Conservation (phyloP, 2,329 filamentous ascomycete species). For the Penicillium sp. region DNA sequence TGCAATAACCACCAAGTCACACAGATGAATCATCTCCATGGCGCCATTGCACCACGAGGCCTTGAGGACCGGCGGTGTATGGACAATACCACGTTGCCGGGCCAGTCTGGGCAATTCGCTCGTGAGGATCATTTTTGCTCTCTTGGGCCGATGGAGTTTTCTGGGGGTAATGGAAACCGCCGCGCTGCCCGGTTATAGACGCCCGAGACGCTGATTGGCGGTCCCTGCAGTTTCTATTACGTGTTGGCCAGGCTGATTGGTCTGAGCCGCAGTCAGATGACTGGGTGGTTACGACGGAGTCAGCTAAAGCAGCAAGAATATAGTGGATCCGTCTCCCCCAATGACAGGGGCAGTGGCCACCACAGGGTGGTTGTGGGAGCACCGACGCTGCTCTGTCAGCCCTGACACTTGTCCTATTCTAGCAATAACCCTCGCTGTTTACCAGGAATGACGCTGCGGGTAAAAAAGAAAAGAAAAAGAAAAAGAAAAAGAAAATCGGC, state of each 20-base stretch:
- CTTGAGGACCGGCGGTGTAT: no score
- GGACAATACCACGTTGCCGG: no score
- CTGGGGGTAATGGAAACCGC: conserved; percentile 30
- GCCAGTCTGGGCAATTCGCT: conserved; percentile 18
- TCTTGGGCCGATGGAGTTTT: conserved; percentile 18
- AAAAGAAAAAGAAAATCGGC: neutral
- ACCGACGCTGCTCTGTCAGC: neutral
- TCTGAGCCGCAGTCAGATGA: conserved; percentile 34
- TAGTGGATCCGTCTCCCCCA: conserved; percentile 10
- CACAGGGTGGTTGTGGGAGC: neutral
- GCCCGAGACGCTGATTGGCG: conserved; percentile 29
- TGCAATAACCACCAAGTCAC: no score
- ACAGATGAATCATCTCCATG: no score
- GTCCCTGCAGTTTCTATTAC: conserved; percentile 37
- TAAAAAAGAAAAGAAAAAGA: neutral
- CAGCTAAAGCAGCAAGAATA: conserved; percentile 2
- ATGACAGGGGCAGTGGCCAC: neutral
- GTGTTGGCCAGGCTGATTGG: conserved; percentile 28
- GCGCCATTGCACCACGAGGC: no score
- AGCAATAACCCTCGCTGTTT: neutral
- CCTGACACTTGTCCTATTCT: conserved; percentile 2
- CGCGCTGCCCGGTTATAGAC: conserved; percentile 14
- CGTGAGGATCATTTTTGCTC: conserved; percentile 21
- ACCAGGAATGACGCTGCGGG: neutral
- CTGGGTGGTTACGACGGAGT: conserved; percentile 3